phyloP scores from a whole-genome alignment of 495 filamentous ascomycete species.

The Aspergillus panamensis region DNA sequence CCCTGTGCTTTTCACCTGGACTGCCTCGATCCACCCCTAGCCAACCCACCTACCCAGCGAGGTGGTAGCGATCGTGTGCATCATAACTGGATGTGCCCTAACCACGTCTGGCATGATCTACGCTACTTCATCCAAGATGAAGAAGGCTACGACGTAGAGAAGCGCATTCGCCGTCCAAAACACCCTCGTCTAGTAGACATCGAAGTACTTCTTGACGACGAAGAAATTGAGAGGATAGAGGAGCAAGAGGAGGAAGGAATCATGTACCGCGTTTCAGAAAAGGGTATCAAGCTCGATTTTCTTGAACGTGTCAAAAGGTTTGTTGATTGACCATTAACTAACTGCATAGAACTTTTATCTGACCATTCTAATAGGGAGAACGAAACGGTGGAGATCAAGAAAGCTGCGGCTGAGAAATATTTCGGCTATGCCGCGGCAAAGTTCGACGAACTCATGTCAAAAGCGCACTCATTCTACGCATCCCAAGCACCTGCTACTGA shows the following conservation, averaged over 20 bases:
- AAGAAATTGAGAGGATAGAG: conserved; percentile 51
- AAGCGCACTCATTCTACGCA: conserved; percentile 24
- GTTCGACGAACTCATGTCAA: conserved; percentile 24
- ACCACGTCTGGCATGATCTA: conserved; percentile 68
- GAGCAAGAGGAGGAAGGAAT: conserved; percentile 53
- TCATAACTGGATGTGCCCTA: conserved; percentile 82
- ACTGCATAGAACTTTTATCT: not conserved
- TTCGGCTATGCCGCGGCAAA: conserved; percentile 24
- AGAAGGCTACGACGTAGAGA: conserved; percentile 46
- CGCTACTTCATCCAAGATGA: conserved; percentile 38
- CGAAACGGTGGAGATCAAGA: conserved; percentile 16
- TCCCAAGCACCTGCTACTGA: conserved; percentile 13
- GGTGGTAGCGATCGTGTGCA: conserved; percentile 42
- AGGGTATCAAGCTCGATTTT: conserved; percentile 78
- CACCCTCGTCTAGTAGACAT: conserved; percentile 72
- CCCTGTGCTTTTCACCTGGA: conserved; percentile 82
- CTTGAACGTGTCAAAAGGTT: conserved; percentile 38
- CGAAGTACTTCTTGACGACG: conserved; percentile 56
- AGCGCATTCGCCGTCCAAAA: conserved; percentile 54
- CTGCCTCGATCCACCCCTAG: conserved; percentile 80
- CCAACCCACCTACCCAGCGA: conserved; percentile 61
- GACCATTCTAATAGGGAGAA: conserved; percentile 22
- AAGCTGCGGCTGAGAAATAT: conserved; percentile 22
- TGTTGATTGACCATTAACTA: conserved; percentile 10
- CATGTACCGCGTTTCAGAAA: conserved; percentile 64